These are phyloP conservation scores for Syzygium oleosum DNA, from an alignment of 345 rosid genomes.

Conservation along the genomic window DNA sequence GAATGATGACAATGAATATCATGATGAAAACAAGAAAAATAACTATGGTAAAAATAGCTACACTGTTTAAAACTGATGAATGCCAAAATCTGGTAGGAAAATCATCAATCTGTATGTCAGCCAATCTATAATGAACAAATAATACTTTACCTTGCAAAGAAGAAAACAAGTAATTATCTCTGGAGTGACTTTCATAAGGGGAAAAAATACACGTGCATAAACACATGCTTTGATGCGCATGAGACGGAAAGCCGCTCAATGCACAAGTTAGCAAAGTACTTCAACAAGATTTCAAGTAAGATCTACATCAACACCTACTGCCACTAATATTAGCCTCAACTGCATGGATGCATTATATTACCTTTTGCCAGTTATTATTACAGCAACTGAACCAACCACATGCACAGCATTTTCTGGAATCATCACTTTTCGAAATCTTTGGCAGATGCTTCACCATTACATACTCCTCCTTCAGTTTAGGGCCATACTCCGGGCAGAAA, in stretches of 20 bases:
- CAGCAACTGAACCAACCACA: constrained; percentile 82
- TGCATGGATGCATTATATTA: constrained; percentile 13
- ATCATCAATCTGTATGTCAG: background rate
- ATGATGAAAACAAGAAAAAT: background rate
- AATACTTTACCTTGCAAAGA: background rate
- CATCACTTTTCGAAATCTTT: constrained; percentile 45
- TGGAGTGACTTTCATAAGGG: background rate
- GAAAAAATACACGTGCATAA: background rate
- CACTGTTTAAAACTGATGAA: background rate
- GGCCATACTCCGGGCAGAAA: constrained; percentile 90
- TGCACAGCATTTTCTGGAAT: constrained; percentile 57
- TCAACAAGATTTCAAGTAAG: background rate
- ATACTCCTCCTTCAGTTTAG: constrained; percentile 91
- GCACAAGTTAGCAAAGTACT: background rate
- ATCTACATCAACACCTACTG: background rate
- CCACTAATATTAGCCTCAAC: background rate
- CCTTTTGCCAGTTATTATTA: constrained; percentile 98
- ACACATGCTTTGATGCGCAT: background rate
- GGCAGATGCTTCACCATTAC: constrained; percentile 94
- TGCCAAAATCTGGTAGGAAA: background rate
- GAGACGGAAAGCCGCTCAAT: background rate
- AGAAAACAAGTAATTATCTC: background rate
- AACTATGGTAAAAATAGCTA: background rate
- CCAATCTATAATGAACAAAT: background rate
- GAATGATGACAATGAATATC: background rate